phyloP scores from a whole-genome alignment of 2,329 filamentous ascomycete genomes.

The Phyllosticta paracitricarpa region DNA sequence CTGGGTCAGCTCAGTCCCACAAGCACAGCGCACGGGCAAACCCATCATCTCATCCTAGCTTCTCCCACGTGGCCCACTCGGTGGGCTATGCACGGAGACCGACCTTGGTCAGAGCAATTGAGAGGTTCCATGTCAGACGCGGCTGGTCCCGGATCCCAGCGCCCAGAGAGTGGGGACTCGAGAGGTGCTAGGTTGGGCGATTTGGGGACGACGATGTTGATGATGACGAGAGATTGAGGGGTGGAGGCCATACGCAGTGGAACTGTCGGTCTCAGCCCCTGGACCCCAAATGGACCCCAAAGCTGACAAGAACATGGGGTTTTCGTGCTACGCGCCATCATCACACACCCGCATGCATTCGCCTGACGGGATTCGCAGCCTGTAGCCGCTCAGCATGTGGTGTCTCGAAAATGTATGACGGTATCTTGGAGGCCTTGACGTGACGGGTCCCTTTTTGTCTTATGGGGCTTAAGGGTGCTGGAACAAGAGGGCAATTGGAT shows the following conservation, averaged over 20 bases:
- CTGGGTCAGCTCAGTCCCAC: background rate
- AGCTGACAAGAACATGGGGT: background rate
- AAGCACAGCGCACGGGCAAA: background rate
- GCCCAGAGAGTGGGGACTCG: background rate
- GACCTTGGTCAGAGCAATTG: background rate
- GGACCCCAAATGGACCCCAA: background rate
- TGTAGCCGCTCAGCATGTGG: background rate
- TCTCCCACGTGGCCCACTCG: background rate
- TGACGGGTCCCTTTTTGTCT: background rate
- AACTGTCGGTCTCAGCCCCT: background rate
- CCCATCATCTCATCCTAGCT: background rate
- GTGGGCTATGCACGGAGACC: too few species aligned
- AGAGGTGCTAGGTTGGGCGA: background rate
- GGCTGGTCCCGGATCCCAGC: background rate
- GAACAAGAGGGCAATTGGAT: too few species aligned
- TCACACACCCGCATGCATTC: background rate
- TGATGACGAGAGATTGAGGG: background rate
- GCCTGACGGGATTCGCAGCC: background rate
- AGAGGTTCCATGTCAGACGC: background rate
- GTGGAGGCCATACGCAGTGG: background rate
- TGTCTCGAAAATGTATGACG: background rate
- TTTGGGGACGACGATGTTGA: background rate
- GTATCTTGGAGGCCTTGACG: background rate
- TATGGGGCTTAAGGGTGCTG: too few species aligned
- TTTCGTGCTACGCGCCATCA: background rate